Evolutionary conservation across 352 stramenopile genomes (phyloP).

Genomic region (Phytophthora macrochlamydospora): DNA sequence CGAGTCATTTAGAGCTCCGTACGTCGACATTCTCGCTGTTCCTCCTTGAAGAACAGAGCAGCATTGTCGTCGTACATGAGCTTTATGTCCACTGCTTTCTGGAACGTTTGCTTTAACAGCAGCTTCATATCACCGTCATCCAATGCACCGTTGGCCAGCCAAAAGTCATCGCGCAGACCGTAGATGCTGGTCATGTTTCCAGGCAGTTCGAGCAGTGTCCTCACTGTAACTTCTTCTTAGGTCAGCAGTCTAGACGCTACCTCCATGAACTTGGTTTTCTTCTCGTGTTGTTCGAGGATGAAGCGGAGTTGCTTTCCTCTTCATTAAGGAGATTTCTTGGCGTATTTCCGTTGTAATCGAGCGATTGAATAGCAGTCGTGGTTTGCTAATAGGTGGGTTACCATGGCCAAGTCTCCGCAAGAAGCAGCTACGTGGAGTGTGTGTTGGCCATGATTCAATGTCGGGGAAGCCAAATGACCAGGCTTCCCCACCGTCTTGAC

Average conservation of each 20-base stretch:
- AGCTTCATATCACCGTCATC: slow-evolving; percentile 3
- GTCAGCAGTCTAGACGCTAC: not conserved
- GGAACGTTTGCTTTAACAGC: slow-evolving; percentile 1
- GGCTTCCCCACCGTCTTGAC: not conserved
- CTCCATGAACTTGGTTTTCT: slow-evolving; percentile 4
- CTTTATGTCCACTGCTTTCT: slow-evolving; percentile 14
- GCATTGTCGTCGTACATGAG: slow-evolving; percentile 36
- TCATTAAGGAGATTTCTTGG: not conserved
- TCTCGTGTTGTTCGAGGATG: slow-evolving; percentile 2
- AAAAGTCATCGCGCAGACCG: slow-evolving; percentile 5
- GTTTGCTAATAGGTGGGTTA: not conserved
- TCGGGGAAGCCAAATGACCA: no score
- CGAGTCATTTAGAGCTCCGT: no score
- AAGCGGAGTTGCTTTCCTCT: not conserved
- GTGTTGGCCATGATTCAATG: not conserved
- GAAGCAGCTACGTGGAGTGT: not conserved
- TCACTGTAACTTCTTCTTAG: not conserved
- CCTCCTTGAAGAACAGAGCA: slow-evolving; percentile 35
- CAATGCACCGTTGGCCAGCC: not conserved
- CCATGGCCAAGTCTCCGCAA: not conserved
- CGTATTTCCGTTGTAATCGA: not conserved
- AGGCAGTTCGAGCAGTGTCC: slow-evolving; percentile 1
- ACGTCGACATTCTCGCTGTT: slow-evolving; percentile 19
- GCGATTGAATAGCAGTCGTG: not conserved
- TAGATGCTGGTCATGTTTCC: slow-evolving; percentile 11